Conservation (phyloP, 2,329 filamentous ascomycete species). For the Paecilomyces sp. region DNA sequence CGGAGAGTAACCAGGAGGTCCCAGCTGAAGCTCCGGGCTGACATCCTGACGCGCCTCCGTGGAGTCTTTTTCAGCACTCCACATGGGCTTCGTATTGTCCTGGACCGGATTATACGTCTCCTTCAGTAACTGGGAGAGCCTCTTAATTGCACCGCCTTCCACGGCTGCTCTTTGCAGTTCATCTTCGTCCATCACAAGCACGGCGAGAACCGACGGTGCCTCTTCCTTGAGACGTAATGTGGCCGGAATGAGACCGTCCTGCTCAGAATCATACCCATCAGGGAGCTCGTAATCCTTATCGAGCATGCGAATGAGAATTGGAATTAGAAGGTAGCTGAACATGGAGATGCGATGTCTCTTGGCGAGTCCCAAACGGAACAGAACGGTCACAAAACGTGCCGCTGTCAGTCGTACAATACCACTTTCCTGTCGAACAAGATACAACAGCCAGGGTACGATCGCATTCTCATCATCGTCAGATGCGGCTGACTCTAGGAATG, state of each 20-base stretch:
- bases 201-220: conserved; percentile 68
- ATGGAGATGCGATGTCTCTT: conserved; percentile 57
- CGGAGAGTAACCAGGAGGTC: conserved; percentile 55
- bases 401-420: conserved; percentile 61
- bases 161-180: conserved; percentile 74
- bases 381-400: conserved; percentile 58
- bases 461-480: conserved; percentile 60
- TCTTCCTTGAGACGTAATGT: conserved; percentile 57
- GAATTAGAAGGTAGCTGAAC: conserved; percentile 61
- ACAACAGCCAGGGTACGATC: conserved; percentile 66
- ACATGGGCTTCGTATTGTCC: conserved; percentile 45
- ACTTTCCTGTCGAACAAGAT: conserved; percentile 51
- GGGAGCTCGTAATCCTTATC: conserved; percentile 43
- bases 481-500: conserved; percentile 31
- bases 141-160: conserved; percentile 58
- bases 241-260: conserved; percentile 31
- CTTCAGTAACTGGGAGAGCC: conserved; percentile 58
- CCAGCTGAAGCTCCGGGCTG: conserved; percentile 44
- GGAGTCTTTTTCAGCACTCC: conserved; percentile 38
- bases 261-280: conserved; percentile 31
- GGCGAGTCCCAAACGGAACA: conserved; percentile 62
- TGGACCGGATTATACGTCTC: conserved; percentile 56
- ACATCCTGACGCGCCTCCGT: conserved; percentile 7
- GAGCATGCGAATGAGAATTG: conserved; percentile 61
- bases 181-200: conserved; percentile 70